Percentiles rank a stretch among this genome's conserved stretches.
phyloP scores from a whole-genome alignment of 345 rosid species.

The Populus nigra region DNA sequence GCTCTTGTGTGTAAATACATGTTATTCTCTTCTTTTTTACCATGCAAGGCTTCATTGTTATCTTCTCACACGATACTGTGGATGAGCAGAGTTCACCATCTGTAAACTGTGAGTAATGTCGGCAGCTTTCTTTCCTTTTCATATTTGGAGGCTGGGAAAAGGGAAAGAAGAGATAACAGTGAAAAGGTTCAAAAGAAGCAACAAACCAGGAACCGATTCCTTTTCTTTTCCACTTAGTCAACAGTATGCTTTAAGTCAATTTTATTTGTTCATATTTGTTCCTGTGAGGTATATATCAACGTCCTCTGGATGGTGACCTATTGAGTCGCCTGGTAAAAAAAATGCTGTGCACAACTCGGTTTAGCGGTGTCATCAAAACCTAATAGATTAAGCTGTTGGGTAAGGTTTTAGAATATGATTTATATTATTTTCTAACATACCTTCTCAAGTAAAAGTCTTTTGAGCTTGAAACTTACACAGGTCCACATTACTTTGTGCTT shows the following conservation, averaged over 20 bases:
- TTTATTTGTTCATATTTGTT: neutral
- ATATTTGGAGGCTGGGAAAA: neutral
- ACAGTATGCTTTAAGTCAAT: neutral
- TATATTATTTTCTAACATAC: too few relatives aligned
- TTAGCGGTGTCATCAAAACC: too few relatives aligned
- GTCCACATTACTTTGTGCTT: too few relatives aligned
- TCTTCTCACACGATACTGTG: rapidly evolving
- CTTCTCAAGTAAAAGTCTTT: too few relatives aligned
- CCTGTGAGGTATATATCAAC: neutral
- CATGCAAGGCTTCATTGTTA: too few relatives aligned
- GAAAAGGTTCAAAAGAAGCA: neutral
- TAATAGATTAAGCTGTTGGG: too few relatives aligned
- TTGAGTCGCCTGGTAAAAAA: neutral
- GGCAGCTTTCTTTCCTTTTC: neutral
- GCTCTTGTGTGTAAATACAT: too few relatives aligned
- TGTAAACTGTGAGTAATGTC: neutral
- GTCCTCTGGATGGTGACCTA: too few relatives aligned
- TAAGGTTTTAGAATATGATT: too few relatives aligned
- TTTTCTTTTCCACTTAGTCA: neutral
- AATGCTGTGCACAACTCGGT: neutral
- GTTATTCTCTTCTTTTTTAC: too few relatives aligned
- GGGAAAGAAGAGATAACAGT: neutral
- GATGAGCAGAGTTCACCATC: too few relatives aligned
- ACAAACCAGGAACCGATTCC: neutral
- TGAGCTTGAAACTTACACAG: too few relatives aligned